These are phyloP conservation scores for Bryum argenteum DNA, from an alignment of 225 moss, liverwort and hornwort genomes.

Conservation along the genomic window DNA sequence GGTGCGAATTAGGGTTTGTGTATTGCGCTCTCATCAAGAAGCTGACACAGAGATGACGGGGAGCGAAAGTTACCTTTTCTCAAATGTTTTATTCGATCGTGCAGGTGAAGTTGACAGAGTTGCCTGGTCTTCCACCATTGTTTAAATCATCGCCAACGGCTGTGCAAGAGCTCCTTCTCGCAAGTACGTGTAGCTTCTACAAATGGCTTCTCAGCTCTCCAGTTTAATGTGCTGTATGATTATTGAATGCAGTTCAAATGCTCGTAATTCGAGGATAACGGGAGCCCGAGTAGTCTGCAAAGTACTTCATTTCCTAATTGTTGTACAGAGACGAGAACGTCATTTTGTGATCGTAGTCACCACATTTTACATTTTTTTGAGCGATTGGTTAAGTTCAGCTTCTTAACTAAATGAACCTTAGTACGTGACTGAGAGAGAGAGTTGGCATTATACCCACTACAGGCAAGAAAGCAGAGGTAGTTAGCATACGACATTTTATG, in stretches of 20 bases:
- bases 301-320: constrained; percentile 5
- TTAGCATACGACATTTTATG: neutral
- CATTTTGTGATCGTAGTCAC: neutral
- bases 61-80: neutral
- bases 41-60: neutral
- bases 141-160: constrained; percentile 33
- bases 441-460: neutral
- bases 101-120: constrained; percentile 40
- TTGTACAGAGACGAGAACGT: neutral
- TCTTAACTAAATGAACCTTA: neutral
- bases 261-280: neutral
- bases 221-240: neutral
- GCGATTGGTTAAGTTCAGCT: neutral
- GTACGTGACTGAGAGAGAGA: constrained; percentile 7
- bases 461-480: constrained; percentile 2
- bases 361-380: neutral
- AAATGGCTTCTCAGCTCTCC: constrained; percentile 9
- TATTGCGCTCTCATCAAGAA: neutral
- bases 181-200: constrained; percentile 27
- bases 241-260: neutral
- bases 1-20: constrained; percentile 25
- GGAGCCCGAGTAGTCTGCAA: neutral
- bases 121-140: constrained; percentile 38
- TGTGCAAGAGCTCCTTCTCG: constrained; percentile 40
- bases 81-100: neutral